Evolutionary conservation across 371 early-diverging fungal species (phyloP), one percentile per base, ranked within the genome.

Genomic region (Apophysomyces variabilis): DNA sequence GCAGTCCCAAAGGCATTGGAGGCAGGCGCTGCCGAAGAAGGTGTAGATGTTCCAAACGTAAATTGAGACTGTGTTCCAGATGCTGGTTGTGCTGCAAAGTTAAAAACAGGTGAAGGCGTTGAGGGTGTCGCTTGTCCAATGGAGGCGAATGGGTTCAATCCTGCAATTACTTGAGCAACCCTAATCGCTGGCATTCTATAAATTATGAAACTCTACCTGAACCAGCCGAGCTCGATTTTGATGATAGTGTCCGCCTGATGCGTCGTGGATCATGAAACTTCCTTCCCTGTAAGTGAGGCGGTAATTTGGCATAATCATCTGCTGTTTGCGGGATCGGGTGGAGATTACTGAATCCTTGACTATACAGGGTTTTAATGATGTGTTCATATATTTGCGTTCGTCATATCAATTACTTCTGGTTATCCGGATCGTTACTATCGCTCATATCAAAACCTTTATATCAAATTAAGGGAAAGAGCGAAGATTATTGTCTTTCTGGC

Each of bases 211-310:
- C 21, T 21, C 7, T 50, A 50, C 54, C 54, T 50, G 54, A 50
- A 50, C 21, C 54, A 21, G 21, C 21, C 11, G 54, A 50, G 21
- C 21, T 50, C 5, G 54, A 50, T 8, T 50, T 50, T 50, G 54
- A n/a, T 5, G 54, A 50, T 18, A 18, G 54, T 1, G 54, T 50
- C 3, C 54, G n/a, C 21, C 21, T 50, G n/a, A 50, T 50, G 54
- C 54, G 54, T 21, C 54, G 54, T 21, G 54, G 54, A 50, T 50
- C 54, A 50, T 50, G 54, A 21, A 50, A 50, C 21, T 21, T 50
- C 21, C 54, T n/a, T 8, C 54, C 54, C 21, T 21, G 54, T 11
- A 50, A 21, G 21, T 50, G 54, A 11, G 54, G 21, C 21, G 54
- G 54, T 26, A 50, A 21, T 9, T 50, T 50, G 21, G 54, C 54